phyloP scores from a whole-genome alignment of 73 alveolate genomes.

The Symbiodinium natans region DNA sequence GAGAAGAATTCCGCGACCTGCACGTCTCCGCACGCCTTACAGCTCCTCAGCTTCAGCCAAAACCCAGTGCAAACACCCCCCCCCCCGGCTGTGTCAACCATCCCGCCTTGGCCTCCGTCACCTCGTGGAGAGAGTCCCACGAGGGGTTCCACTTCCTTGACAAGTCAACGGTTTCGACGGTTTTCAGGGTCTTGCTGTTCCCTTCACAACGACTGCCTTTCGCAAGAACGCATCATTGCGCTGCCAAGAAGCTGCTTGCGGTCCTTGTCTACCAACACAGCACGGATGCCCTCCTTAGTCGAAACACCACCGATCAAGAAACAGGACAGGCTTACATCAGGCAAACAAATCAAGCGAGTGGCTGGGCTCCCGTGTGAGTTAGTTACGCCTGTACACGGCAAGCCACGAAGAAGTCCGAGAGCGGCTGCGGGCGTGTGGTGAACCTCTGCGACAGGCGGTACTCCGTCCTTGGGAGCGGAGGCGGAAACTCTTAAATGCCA shows the following conservation, averaged over 20 bases:
- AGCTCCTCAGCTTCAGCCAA: no score
- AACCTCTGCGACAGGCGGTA: constrained; percentile 60
- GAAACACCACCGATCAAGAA: no score
- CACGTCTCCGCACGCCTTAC: background rate
- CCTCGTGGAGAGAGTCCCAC: constrained; percentile 48
- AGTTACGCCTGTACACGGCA: background rate
- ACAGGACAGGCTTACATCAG: no score
- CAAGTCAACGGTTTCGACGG: background rate
- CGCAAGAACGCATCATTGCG: background rate
- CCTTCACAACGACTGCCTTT: background rate
- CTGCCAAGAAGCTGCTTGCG: constrained; percentile 35
- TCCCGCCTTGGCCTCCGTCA: constrained; percentile 36
- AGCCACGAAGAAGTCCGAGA: constrained; percentile 67
- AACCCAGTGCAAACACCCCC: no score
- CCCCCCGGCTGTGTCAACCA: no score
- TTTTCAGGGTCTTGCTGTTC: background rate
- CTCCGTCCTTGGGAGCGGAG: constrained; percentile 22
- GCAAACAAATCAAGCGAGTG: background rate
- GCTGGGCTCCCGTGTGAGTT: no score
- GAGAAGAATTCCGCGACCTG: constrained; percentile 51
- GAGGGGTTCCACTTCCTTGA: constrained; percentile 73
- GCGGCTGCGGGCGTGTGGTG: constrained; percentile 66
- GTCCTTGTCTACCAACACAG: constrained; percentile 85
- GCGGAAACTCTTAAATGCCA: background rate
- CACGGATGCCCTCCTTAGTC: constrained; percentile 59